A percentile compares a stretch with the other conserved stretches of the same genome.
Evolutionary conservation across 2,329 filamentous ascomycete species (phyloP).

Genomic region (Ustilaginoidea virens): DNA sequence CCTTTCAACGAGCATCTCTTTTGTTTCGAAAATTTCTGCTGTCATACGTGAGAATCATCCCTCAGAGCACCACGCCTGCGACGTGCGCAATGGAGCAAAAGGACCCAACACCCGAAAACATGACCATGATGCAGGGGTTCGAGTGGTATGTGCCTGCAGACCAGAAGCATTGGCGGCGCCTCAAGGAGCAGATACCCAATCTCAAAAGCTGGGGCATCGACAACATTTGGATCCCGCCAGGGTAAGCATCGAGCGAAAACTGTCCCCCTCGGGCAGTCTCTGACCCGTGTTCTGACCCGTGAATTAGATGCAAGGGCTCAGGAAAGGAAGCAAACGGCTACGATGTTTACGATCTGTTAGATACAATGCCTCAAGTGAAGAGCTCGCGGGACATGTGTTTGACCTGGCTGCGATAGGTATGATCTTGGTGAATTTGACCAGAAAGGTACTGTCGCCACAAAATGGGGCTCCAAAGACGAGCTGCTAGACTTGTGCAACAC

Average conservation of each 20-base stretch:
- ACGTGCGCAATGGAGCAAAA: slow-evolving; percentile 3
- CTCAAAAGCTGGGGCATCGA: slow-evolving; percentile 48
- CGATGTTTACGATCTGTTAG: slow-evolving; percentile 51
- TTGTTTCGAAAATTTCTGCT: too few species aligned
- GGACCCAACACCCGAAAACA: slow-evolving; percentile 23
- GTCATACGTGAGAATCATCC: too few species aligned
- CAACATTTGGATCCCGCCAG: slow-evolving; percentile 55
- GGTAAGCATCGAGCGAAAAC: slow-evolving; percentile 14
- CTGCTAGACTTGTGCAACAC: slow-evolving; percentile 35
- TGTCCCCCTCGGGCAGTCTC: too few species aligned
- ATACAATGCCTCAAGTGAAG: background rate
- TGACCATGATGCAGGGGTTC: slow-evolving; percentile 53
- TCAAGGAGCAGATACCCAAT: slow-evolving; percentile 36
- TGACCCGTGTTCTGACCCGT: background rate
- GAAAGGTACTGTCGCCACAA: slow-evolving; percentile 47
- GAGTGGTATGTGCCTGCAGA: slow-evolving; percentile 59
- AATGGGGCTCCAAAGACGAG: slow-evolving; percentile 55
- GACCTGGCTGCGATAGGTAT: slow-evolving; percentile 14
- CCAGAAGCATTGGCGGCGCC: slow-evolving; percentile 46
- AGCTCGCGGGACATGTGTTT: too few species aligned
- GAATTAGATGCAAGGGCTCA: slow-evolving; percentile 43
- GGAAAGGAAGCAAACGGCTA: slow-evolving; percentile 50
- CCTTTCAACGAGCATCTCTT: too few species aligned
- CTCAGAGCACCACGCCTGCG: too few species aligned
- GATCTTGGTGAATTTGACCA: slow-evolving; percentile 63